phyloP scores from a whole-genome alignment of 1,284 basidiomycete genomes.

The Heterobasidion annosum region DNA sequence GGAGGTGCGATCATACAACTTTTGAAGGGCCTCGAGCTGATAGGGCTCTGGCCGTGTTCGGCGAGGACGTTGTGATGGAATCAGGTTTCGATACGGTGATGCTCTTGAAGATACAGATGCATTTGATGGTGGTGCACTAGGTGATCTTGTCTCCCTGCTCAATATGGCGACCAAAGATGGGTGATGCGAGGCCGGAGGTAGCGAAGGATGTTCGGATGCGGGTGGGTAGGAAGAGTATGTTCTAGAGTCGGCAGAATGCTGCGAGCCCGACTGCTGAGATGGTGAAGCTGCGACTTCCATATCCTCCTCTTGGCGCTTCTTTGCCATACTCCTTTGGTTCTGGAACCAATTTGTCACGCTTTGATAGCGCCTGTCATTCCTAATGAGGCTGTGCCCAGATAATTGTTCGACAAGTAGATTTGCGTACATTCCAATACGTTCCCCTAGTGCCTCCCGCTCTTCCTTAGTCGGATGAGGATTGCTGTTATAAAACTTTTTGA shows the following conservation, averaged over 20 bases:
- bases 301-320: conserved; percentile 51
- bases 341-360: conserved; percentile 80
- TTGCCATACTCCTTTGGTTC: conserved; percentile 68
- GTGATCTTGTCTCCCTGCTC: conserved; percentile 14
- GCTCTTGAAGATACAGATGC: conserved; percentile 22
- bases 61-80: conserved; percentile 24
- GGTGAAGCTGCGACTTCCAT: conserved; percentile 9
- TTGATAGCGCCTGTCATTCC: conserved; percentile 53
- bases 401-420: conserved; percentile 8
- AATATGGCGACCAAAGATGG: conserved; percentile 9
- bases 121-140: conserved; percentile 18
- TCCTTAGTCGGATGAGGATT: conserved; percentile 61
- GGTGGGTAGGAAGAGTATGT: conserved; percentile 20
- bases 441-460: conserved; percentile 52
- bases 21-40: conserved; percentile 66
- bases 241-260: conserved; percentile 13
- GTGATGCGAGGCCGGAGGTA: conserved; percentile 4
- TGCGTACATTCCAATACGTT: conserved; percentile 65
- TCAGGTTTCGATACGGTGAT: conserved; percentile 20
- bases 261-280: neutral
- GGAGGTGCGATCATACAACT: conserved; percentile 54
- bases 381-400: conserved; percentile 8
- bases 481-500: conserved; percentile 49
- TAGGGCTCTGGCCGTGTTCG: conserved; percentile 70
- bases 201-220: conserved; percentile 16